Percentiles rank a stretch among this genome's conserved stretches.
These are phyloP conservation scores for Serpula lacrymans DNA, from an alignment of 768 basidiomycete species.

Conservation along the genomic window DNA sequence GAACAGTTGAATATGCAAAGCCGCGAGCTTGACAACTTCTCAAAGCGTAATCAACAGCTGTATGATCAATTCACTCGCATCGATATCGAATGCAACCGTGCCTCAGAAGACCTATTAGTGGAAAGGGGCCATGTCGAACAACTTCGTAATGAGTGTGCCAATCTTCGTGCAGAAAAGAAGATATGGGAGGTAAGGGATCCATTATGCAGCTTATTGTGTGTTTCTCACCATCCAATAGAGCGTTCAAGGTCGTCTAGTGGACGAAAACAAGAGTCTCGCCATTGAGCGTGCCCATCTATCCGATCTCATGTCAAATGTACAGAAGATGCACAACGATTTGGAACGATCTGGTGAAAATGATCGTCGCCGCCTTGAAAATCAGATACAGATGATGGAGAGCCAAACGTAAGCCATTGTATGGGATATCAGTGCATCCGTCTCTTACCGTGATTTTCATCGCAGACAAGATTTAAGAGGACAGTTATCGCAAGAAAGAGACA, in stretches of 20 bases:
- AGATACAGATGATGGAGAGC: conserved; percentile 71
- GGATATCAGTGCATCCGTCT: background rate
- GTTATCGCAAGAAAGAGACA: conserved; percentile 71
- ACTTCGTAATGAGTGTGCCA: conserved; percentile 80
- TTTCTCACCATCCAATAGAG: conserved; percentile 54
- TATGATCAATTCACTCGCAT: conserved; percentile 70
- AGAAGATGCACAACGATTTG: conserved; percentile 86
- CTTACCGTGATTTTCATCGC: conserved; percentile 1
- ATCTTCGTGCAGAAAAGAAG: conserved; percentile 88
- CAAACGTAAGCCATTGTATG: conserved; percentile 57
- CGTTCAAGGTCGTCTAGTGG: conserved; percentile 74
- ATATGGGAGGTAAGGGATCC: conserved; percentile 72
- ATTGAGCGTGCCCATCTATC: conserved; percentile 82
- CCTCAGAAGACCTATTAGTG: conserved; percentile 60
- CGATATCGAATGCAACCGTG: conserved; percentile 71
- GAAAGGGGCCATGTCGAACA: conserved; percentile 66
- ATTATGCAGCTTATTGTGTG: background rate
- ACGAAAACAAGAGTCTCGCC: conserved; percentile 79
- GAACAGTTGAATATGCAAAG: conserved; percentile 63
- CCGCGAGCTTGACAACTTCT: conserved; percentile 62
- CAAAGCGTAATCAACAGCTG: conserved; percentile 67
- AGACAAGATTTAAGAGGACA: conserved; percentile 76
- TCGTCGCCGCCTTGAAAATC: conserved; percentile 73
- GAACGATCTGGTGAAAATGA: conserved; percentile 84
- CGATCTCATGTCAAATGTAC: conserved; percentile 85